These are phyloP conservation scores for Heliamphora pulchella DNA, from an alignment of 179 eudicot genomes.

Conservation along the genomic window DNA sequence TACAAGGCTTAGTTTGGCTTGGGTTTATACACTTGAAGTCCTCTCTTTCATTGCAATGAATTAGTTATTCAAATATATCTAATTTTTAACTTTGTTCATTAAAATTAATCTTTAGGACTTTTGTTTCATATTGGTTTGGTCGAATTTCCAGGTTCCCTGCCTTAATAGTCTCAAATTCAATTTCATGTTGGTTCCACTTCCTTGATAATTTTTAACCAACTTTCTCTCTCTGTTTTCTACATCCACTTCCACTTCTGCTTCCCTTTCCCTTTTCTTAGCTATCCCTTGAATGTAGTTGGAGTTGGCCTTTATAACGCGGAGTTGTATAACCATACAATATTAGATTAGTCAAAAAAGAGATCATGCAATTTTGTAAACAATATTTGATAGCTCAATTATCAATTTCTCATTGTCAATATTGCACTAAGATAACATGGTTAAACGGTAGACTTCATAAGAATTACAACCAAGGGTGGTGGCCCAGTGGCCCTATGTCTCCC, in stretches of 20 bases:
- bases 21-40: no score
- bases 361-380: background rate
- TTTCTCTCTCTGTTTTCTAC: background rate
- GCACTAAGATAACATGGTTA: background rate
- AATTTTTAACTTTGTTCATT: no score
- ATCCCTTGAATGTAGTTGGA: background rate
- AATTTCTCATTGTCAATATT: background rate
- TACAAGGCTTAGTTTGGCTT: no score
- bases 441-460: background rate
- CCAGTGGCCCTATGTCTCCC: background rate
- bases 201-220: background rate
- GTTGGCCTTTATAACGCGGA: background rate
- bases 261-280: background rate
- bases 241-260: background rate
- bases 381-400: background rate
- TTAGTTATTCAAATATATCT: no score
- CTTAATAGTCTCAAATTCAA: background rate
- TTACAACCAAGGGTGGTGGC: background rate
- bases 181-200: background rate
- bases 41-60: no score
- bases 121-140: no score
- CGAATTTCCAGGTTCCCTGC: no score
- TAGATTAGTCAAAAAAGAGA: background rate
- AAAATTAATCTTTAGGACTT: no score
- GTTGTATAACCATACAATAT: background rate